These are phyloP conservation scores for Torrubiella hemipterigena DNA, from an alignment of 2,329 filamentous ascomycete genomes.

Conservation along the genomic window DNA sequence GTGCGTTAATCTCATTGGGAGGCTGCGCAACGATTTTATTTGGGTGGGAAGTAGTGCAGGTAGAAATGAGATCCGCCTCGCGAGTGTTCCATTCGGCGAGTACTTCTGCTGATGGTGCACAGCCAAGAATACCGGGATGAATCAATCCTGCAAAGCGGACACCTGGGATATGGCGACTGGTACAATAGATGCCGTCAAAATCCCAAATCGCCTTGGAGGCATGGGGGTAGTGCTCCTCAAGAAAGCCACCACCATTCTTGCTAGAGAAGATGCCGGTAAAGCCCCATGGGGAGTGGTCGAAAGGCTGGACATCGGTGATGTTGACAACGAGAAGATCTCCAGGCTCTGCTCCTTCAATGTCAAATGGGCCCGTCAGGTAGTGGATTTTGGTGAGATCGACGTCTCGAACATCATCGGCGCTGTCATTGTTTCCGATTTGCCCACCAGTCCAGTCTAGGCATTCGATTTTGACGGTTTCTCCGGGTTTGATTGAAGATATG, in stretches of 20 bases:
- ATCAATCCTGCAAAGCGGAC: conserved; percentile 84
- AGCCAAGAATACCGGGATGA: conserved; percentile 84
- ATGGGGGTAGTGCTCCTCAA: conserved; percentile 77
- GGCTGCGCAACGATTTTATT: conserved; percentile 64
- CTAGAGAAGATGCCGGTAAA: conserved; percentile 76
- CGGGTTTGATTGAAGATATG: conserved; percentile 60
- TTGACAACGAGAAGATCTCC: conserved; percentile 79
- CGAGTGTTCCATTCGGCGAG: conserved; percentile 74
- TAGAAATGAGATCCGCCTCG: conserved; percentile 66
- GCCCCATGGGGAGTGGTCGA: conserved; percentile 78
- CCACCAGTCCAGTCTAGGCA: conserved; percentile 78
- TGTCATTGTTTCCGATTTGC: conserved; percentile 81
- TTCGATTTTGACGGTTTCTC: conserved; percentile 87
- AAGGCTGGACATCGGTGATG: conserved; percentile 86
- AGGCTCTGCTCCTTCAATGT: conserved; percentile 72
- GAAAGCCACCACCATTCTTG: conserved; percentile 75
- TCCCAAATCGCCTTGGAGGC: conserved; percentile 53
- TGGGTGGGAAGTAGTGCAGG: conserved; percentile 37
- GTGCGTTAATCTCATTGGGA: conserved; percentile 58
- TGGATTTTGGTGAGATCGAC: conserved; percentile 78
- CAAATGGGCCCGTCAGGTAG: conserved; percentile 82
- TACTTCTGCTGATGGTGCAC: conserved; percentile 68
- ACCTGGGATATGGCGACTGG: conserved; percentile 73
- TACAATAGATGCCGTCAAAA: conserved; percentile 54
- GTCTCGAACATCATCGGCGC: conserved; percentile 75